Conservation (phyloP, 768 basidiomycete genomes). For the Boletus fagicola region DNA sequence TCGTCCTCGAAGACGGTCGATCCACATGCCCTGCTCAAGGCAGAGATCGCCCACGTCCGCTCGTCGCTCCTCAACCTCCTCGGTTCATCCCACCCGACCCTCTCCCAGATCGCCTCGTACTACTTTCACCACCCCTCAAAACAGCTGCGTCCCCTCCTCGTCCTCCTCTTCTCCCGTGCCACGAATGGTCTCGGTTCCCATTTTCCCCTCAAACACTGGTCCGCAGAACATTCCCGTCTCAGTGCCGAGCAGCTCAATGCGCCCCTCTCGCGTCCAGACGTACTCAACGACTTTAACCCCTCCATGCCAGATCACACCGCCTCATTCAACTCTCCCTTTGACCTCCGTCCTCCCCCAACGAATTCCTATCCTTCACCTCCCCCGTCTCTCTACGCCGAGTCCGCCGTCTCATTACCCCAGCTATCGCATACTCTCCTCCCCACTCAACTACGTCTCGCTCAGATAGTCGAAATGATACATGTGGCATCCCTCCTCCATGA, state of each 20-base stretch:
- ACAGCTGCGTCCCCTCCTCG: conserved; percentile 85
- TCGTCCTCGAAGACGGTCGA: conserved; percentile 39
- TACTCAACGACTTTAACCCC: conserved; percentile 90
- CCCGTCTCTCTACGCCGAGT: conserved; percentile 16
- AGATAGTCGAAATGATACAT: conserved; percentile 98
- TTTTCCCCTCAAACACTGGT: conserved; percentile 62
- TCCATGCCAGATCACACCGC: conserved; percentile 75
- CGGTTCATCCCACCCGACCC: conserved; percentile 84
- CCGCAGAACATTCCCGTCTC: conserved; percentile 57
- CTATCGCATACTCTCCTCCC: conserved; percentile 52
- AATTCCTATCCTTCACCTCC: conserved; percentile 29
- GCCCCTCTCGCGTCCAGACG: conserved; percentile 74
- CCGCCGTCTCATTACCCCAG: conserved; percentile 33
- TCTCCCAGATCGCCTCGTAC: conserved; percentile 85
- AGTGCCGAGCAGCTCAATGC: conserved; percentile 65
- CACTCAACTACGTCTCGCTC: conserved; percentile 87
- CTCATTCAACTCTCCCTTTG: conserved; percentile 62
- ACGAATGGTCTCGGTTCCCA: conserved; percentile 82
- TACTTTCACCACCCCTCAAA: conserved; percentile 90
- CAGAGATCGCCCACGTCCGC: conserved; percentile 72
- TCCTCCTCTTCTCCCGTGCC: conserved; percentile 86
- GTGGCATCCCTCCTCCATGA: conserved; percentile 93
- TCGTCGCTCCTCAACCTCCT: conserved; percentile 72
- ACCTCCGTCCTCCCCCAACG: conserved; percentile 39
- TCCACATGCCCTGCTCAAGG: conserved; percentile 66